Evolutionary conservation across 225 moss, liverwort and hornwort genomes (phyloP).

Genomic region (Pleurozium schreberi): DNA sequence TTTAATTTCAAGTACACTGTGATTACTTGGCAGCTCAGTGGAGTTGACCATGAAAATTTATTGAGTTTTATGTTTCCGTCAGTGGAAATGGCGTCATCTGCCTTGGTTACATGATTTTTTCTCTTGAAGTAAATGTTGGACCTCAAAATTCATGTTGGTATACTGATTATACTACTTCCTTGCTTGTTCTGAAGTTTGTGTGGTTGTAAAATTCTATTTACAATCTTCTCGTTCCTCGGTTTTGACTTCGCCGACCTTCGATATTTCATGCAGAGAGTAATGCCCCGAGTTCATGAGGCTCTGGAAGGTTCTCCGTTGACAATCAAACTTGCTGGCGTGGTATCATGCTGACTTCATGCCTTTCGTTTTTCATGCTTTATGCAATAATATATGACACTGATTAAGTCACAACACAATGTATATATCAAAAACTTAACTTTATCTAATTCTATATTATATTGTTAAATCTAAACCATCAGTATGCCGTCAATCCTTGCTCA

Average conservation of each 20-base stretch:
- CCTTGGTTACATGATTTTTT: neutral
- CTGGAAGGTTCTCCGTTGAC: constrained; percentile 38
- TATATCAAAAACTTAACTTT: neutral
- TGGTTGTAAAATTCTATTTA: neutral
- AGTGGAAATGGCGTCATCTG: neutral
- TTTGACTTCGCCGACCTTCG: neutral
- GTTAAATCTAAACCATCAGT: neutral
- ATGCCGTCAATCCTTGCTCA: neutral
- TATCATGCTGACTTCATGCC: constrained; percentile 7
- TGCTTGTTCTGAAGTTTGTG: neutral
- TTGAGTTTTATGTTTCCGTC: neutral
- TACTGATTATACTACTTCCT: neutral
- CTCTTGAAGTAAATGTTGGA: neutral
- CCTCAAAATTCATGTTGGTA: neutral
- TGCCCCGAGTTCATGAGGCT: constrained; percentile 44
- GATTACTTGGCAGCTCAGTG: neutral
- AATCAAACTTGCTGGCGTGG: constrained; percentile 64
- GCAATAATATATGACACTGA: neutral
- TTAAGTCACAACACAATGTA: neutral
- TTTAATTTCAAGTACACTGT: neutral
- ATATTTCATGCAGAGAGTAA: constrained; percentile 28
- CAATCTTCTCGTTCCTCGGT: neutral
- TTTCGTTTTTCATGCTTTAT: neutral
- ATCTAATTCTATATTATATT: neutral
- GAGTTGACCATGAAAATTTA: neutral